Evolutionary conservation across 495 filamentous ascomycete species (phyloP), one percentile per base, ranked within the genome.

Genomic region (Aspergillus homomorphus): DNA sequence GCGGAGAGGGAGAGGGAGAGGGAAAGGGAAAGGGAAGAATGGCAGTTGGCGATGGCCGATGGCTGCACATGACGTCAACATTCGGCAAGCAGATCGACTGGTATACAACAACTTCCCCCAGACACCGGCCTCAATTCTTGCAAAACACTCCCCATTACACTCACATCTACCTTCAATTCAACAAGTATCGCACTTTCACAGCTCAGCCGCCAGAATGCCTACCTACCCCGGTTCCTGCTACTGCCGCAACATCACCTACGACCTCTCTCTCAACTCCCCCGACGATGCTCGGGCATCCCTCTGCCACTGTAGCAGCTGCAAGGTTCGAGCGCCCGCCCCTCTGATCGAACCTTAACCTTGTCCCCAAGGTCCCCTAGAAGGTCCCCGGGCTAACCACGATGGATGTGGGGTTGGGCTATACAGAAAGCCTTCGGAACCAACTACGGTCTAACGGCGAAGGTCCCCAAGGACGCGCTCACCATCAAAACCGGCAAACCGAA

Each of bases 251-350:
- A 69, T 84, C 49, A 65, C 74, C 50, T 84, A 83, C 52, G 62
- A 74, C 18, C 62, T 85, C 41, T 60, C 70, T 1, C 69, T 84
- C 3, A 61, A 52, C 14, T 80, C 80, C 0, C 67, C 73, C 0
- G 74, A 83, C n/a, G 79, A 85, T 21, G 84, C 85, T 0, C 76
- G 85, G 45, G 87, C 84, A 0, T 84, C 81, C 0, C 69, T 89
- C 28, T 89, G 85, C 65, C 85, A 89, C 67, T 88, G 87, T 65
- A 58, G 65, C 21, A 87, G 82, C 67, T 88, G 85, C 73, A 82
- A 82, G 58, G 77, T 79, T 59, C 7, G 50, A 45, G 7, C 7
- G n/a, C 20, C 26, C 4, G n/a, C 7, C 38, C 16, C 12, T 15
- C 42, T 38, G 44, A 15, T 3, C 3, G 1, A 46, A 16, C 23